Base-by-base conservation (phyloP, 805 yeast species). In the Sugiyamaella smithiae region DNA sequence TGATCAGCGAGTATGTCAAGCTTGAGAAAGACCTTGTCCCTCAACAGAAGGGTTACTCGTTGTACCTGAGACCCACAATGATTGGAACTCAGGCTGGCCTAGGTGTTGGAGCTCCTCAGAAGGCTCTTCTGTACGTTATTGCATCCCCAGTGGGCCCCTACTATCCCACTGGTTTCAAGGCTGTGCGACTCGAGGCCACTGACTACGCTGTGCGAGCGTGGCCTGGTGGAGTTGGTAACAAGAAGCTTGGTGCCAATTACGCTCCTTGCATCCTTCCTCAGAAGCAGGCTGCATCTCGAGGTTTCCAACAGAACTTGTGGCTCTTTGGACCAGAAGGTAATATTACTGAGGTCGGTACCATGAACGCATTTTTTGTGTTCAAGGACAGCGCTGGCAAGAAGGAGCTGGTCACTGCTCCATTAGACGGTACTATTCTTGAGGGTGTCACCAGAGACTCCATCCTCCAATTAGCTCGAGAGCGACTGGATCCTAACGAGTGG, bases 141-240 rank as follows among this genome's bases (percentile, higher is more conserved):
- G 85, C 91, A 38, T 88, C 96, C 14, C 98, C 98, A 24, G 98
- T 91, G 25, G 98, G 98, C 44, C 97, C 98, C 22, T 93, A 91
- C 78, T 88, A 85, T 72, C 77, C 85, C 62, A 85, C 96, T 16
- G 97, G 98, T 16, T 91, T 91, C 81, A 89, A 90, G 72, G 97
- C 98, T 36, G 96, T 93, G 47, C 76, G 80, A 53, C 77, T 93
- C 56, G 97, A 91, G 72, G 97, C 98, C 57, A 90, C 97, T 29
- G 96, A 88, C 66, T 82, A 87, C 60, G 96, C 96, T 44, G 90
- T 90, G 28, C 86, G 99, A 74, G 98, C 99, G 25, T 91, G 98
- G 98, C 98, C 98, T 65, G 96, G 96, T 63, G 99, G 98, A 69
- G 89, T 82, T 60, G 99, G 99, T 71, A 85, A 91, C 80, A 84